phyloP scores from a whole-genome alignment of 768 basidiomycete genomes.

The Suillus tomentosus region DNA sequence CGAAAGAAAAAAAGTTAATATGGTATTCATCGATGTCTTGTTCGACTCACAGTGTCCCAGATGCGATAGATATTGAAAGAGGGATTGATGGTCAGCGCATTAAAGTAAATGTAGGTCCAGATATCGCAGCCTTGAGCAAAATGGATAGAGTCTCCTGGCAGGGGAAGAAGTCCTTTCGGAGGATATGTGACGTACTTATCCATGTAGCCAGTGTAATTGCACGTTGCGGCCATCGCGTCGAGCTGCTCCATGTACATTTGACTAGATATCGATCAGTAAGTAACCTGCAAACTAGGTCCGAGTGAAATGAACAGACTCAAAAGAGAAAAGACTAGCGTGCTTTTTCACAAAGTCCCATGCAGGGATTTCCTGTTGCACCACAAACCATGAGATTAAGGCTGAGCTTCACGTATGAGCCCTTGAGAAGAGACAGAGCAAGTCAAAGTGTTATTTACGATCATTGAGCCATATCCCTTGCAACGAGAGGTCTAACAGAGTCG shows the following conservation, averaged over 20 bases:
- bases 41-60: conserved; percentile 56
- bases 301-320: not conserved
- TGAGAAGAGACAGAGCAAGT: not conserved
- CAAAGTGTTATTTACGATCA: not conserved
- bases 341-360: not conserved
- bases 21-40: not conserved
- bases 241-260: no score
- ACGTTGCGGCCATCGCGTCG: conserved; percentile 24
- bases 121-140: conserved; percentile 59
- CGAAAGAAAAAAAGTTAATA: conserved; percentile 5
- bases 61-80: conserved; percentile 79
- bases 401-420: not conserved
- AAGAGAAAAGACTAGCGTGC: not conserved
- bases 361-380: not conserved
- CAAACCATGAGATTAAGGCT: not conserved
- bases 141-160: conserved; percentile 56
- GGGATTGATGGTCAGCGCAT: conserved; percentile 63
- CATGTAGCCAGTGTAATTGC: conserved; percentile 65
- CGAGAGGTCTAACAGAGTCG: not conserved
- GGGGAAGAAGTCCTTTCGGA: conserved; percentile 61
- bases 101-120: conserved; percentile 65
- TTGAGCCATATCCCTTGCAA: not conserved
- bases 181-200: conserved; percentile 67
- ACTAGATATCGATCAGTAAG: no score
- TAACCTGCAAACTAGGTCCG: no score